Base-by-base conservation (phyloP, 306 rosid genomes). In the Vicia faba region DNA sequence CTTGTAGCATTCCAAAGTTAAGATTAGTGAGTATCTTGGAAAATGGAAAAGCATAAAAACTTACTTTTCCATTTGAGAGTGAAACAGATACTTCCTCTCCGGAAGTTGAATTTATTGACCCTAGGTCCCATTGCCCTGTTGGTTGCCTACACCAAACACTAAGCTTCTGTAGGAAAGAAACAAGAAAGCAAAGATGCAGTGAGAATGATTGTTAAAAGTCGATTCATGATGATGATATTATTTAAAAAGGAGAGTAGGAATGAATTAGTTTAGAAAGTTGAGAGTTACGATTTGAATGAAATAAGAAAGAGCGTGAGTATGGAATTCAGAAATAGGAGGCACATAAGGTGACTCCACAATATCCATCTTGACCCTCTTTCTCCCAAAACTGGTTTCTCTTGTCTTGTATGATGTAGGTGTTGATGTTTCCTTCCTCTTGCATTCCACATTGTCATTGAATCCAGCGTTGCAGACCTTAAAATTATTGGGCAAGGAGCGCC, bases 71-170 rank as follows among this genome's bases (percentile, higher is more conserved):
- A 81, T 71, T 75, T 13, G 89, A 76, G 51, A 90, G 84, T 15
- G 83, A 81, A 76, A 95, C 82, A 46, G 58, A 69, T 40, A 88
- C 91, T 16, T 70, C 82, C 39, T 81, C 88, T 66, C 89, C 92
- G 2, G 80, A 68, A 36, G 79, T 81, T 73, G 99, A 85, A 61
- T 73, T 82, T 75, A 95, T 73, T 1, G 26, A 84, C 64, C 95
- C 97, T 3, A 77, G 76, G 66, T 82, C 88, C 95, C 95, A 88
- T 53, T 63, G 82, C 54, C 95, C 85, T 71, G 80, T 84, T 61
- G 86, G 80, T 51, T 77, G 91, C 76, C 76, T 81, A 85, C 97
- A 86, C 99, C 99, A 90, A 49, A 95, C 95, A 67, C 69, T 79
- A 63, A 90, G 96, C 77, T 86, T 95, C 99, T 95, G 89, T 71